phyloP scores from a whole-genome alignment of 1,284 basidiomycete species.

The Serendipita sp. region DNA sequence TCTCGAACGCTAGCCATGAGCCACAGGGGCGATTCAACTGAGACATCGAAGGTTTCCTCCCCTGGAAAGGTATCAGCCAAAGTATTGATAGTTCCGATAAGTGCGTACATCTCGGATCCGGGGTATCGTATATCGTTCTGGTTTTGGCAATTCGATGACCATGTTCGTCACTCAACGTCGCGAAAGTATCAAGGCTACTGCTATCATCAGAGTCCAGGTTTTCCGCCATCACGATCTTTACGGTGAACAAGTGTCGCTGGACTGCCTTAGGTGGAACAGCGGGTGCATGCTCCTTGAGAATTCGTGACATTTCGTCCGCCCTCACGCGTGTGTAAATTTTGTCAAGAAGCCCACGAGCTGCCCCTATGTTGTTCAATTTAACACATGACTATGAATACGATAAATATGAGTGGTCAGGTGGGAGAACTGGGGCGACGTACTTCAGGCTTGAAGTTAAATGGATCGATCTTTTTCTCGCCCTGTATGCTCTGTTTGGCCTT shows the following conservation, averaged over 20 bases:
- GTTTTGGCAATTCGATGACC: conserved; percentile 90
- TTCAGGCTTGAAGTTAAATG: conserved; percentile 81
- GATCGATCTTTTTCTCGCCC: conserved; percentile 81
- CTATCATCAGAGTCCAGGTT: conserved; percentile 61
- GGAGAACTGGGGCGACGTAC: conserved; percentile 19
- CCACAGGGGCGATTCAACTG: conserved; percentile 83
- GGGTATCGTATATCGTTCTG: conserved; percentile 84
- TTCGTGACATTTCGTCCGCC: conserved; percentile 73
- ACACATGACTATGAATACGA: conserved; percentile 62
- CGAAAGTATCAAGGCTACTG: conserved; percentile 75
- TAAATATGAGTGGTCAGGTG: not conserved
- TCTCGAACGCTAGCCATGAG: conserved; percentile 91
- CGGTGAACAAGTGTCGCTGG: conserved; percentile 74
- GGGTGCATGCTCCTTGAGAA: conserved; percentile 42
- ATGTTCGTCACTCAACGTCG: conserved; percentile 85
- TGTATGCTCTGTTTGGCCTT: conserved; percentile 68
- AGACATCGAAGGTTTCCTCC: conserved; percentile 96
- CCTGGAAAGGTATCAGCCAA: conserved; percentile 29
- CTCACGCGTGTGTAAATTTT: conserved; percentile 87
- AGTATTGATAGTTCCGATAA: conserved; percentile 4
- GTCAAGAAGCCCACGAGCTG: conserved; percentile 80
- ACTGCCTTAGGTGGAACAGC: conserved; percentile 56
- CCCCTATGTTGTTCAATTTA: conserved; percentile 95
- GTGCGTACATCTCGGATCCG: conserved; percentile 72
- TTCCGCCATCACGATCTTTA: conserved; percentile 87